phyloP scores from a whole-genome alignment of 1,284 basidiomycete species.

The Porodaedalea pini region DNA sequence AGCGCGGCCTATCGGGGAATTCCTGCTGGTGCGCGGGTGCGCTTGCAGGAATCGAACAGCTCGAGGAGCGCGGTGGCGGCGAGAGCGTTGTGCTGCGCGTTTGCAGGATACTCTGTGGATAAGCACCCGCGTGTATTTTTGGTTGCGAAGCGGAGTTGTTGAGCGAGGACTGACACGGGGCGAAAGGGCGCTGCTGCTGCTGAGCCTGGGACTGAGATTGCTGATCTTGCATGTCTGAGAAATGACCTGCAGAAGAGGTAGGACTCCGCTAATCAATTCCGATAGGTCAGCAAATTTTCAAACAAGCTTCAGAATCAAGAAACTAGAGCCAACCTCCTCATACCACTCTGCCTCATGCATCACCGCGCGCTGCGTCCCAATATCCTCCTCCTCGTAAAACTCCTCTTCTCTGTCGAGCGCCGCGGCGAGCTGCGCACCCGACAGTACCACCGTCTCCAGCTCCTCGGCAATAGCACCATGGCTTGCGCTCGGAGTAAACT shows the following conservation, averaged over 20 bases:
- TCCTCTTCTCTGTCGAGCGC: constrained; percentile 8
- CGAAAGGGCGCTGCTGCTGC: background rate
- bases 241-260: background rate
- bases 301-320: background rate
- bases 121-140: background rate
- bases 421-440: constrained; percentile 1
- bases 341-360: constrained; percentile 1
- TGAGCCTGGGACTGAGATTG: background rate
- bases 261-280: background rate
- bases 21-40: background rate
- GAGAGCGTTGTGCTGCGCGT: background rate
- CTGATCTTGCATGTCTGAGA: background rate
- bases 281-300: no score
- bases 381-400: constrained; percentile 4
- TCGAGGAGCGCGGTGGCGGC: background rate
- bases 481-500: background rate
- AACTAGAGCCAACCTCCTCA: constrained; percentile 3
- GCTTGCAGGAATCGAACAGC: background rate
- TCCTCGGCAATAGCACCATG: constrained; percentile 1
- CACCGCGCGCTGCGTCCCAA: background rate
- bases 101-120: background rate
- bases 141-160: background rate
- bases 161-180: constrained; percentile 3
- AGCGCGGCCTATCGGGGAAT: constrained; percentile 14
- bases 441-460: background rate